Evolutionary conservation across 108 stramenopile species (phyloP), one percentile per base, ranked within the genome.

Genomic region (Cyclotella sp.): DNA sequence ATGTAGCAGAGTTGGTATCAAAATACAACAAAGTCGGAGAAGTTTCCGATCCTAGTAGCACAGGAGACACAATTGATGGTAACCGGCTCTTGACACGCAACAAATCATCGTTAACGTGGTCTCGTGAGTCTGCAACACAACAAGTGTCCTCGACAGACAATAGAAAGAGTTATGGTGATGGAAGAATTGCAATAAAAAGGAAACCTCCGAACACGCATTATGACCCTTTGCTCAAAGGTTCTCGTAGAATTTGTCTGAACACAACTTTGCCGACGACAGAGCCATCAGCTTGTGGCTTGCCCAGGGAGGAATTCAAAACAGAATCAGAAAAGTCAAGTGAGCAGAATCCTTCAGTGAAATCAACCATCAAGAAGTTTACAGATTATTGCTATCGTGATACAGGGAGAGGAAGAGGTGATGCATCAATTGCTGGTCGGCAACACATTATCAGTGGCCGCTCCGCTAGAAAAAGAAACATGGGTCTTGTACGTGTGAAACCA

Each of bases 361-460:
- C 30, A 26, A 34, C 75, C 14, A 62, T 73, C 40, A 84, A 81
- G 55, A 84, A 76, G 55, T 63, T 91, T 28, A 87, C 86, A 14
- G 87, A 91, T 58, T 89, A 82, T 82, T 82, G 83, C 21, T 91
- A 89, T 61, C 77, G 71, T 43, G 79, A 89, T 59, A 79, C 85
- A 54, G 81, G 84, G 42, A 49, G 73, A 69, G 64, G 74, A 42
- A 64, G 72, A 49, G 72, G 77, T 8, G 34, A 49, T 41, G 24
- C 57, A 26, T 63, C 51, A 43, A 57, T 54, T 21, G 49, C 61
- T 39, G 72, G 78, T 40, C n/a, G 53, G n/a, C 58, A 30, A 40
- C 60, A 39, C 49, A 24, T 18, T 13, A 54, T 15, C 29, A 21
- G 65, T 44, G 53, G 44, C 34, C 28, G 27, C 43, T 27, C 44